Conservation (phyloP, 2,329 filamentous ascomycete genomes). For the Colletotrichum shisoi region DNA sequence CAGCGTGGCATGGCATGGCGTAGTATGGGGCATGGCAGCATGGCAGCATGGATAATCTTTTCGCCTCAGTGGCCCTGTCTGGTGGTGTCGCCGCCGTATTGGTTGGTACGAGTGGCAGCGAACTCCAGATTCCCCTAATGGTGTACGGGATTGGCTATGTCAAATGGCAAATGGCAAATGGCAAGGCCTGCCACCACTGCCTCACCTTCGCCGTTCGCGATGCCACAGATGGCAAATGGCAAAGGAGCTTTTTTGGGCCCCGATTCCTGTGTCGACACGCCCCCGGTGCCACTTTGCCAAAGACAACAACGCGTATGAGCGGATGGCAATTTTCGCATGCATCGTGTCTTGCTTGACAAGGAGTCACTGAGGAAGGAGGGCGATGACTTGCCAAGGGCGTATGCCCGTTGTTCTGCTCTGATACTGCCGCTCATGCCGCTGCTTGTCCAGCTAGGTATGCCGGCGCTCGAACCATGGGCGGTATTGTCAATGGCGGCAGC, state of each 20-base stretch:
- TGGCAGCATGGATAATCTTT: conserved; percentile 30
- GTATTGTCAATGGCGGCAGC: conserved; percentile 10
- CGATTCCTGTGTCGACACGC: conserved; percentile 13
- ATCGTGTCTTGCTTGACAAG: conserved; percentile 25
- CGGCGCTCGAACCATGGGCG: conserved; percentile 26
- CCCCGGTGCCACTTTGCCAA: conserved; percentile 23
- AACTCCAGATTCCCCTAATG: neutral
- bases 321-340: conserved; percentile 18
- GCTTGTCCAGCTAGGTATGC: conserved; percentile 10
- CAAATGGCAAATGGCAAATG: conserved; percentile 21
- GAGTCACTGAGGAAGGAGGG: neutral
- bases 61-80: conserved; percentile 21
- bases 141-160: conserved; percentile 2
- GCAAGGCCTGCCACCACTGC: conserved; percentile 9
- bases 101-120: neutral
- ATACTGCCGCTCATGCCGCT: conserved; percentile 1
- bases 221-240: conserved; percentile 14
- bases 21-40: conserved; percentile 24
- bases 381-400: conserved; percentile 2
- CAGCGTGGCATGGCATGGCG: conserved; percentile 35
- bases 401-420: conserved; percentile 8
- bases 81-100: neutral
- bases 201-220: conserved; percentile 7
- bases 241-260: neutral
- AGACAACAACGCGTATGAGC: conserved; percentile 14